phyloP scores from a whole-genome alignment of 495 filamentous ascomycete genomes.

The Ascobolus immersus region DNA sequence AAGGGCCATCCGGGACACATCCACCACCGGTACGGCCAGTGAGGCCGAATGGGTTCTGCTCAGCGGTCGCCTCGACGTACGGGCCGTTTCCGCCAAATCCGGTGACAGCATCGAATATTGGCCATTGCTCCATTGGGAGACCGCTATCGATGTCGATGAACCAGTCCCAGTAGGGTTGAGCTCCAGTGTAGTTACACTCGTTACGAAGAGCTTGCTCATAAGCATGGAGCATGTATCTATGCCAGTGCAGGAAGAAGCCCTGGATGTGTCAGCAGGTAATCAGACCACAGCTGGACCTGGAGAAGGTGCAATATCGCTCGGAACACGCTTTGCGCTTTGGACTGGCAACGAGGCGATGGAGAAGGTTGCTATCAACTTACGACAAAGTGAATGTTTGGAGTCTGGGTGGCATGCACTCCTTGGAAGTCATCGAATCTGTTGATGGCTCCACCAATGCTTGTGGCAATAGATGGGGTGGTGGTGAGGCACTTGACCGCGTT shows the following conservation, averaged over 20 bases:
- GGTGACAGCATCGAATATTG: conserved; percentile 36
- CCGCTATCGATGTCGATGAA: conserved; percentile 18
- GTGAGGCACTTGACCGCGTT: conserved; percentile 13
- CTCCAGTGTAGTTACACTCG: conserved; percentile 22
- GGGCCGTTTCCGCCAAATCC: conserved; percentile 38
- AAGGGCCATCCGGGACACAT: conserved; percentile 10
- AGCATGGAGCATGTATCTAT: conserved; percentile 23
- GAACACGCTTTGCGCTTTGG: too few relatives aligned
- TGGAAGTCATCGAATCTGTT: conserved; percentile 11
- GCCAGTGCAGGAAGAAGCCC: conserved; percentile 24
- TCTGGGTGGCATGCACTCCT: conserved; percentile 1
- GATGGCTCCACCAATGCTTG: conserved; percentile 5
- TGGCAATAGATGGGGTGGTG: conserved; percentile 9
- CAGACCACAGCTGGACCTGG: too few relatives aligned
- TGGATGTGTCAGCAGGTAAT: conserved; percentile 4
- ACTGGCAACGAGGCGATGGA: too few relatives aligned
- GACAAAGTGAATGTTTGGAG: conserved; percentile 30
- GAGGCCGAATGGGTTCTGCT: conserved; percentile 3
- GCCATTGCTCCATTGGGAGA: conserved; percentile 26
- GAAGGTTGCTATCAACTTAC: too few relatives aligned
- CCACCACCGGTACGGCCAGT: conserved; percentile 1
- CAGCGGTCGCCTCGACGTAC: conserved; percentile 14
- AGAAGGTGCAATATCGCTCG: too few relatives aligned
- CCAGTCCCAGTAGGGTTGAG: conserved; percentile 21
- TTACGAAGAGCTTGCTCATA: conserved; percentile 22